A percentile compares a stretch with the other conserved stretches of the same genome.
Evolutionary conservation across 768 basidiomycete species (phyloP).

Genomic region (Tulasnella calospora): DNA sequence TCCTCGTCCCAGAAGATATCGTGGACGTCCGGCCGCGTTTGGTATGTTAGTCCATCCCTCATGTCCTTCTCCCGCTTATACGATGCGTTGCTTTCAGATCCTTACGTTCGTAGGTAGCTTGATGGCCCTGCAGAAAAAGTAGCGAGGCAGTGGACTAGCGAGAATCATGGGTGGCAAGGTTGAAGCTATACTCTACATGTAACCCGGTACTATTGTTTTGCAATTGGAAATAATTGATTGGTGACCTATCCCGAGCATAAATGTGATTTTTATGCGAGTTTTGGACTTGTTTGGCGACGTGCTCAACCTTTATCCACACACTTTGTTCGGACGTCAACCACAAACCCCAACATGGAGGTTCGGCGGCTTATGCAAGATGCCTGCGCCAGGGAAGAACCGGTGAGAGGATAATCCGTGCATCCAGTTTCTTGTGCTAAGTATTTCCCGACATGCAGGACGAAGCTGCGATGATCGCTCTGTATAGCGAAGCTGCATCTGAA

Average conservation of each 20-base stretch:
- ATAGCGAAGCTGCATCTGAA: neutral
- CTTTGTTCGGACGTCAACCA: neutral
- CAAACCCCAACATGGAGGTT: neutral
- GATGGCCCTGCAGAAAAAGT: conserved; percentile 45
- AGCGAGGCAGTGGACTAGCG: neutral
- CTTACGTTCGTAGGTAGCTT: conserved; percentile 93
- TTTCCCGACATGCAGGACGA: neutral
- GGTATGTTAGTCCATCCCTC: conserved; percentile 46
- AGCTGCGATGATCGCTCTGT: neutral
- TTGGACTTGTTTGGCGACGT: neutral
- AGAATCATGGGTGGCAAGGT: neutral
- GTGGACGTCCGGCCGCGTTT: conserved; percentile 88
- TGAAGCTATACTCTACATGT: conserved; percentile 3
- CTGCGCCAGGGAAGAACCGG: neutral
- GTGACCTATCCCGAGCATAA: neutral
- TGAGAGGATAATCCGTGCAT: neutral
- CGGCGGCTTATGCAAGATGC: neutral
- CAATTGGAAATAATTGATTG: neutral
- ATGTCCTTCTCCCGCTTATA: neutral
- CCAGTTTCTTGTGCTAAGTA: neutral
- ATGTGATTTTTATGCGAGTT: neutral
- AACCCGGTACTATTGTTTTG: neutral
- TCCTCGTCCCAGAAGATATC: conserved; percentile 95
- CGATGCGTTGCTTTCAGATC: conserved; percentile 49
- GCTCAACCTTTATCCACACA: too few relatives aligned